Evolutionary conservation across 1,139 yeast species (phyloP), one percentile per base, ranked within the genome.

Genomic region (Nematodospora anomalae): DNA sequence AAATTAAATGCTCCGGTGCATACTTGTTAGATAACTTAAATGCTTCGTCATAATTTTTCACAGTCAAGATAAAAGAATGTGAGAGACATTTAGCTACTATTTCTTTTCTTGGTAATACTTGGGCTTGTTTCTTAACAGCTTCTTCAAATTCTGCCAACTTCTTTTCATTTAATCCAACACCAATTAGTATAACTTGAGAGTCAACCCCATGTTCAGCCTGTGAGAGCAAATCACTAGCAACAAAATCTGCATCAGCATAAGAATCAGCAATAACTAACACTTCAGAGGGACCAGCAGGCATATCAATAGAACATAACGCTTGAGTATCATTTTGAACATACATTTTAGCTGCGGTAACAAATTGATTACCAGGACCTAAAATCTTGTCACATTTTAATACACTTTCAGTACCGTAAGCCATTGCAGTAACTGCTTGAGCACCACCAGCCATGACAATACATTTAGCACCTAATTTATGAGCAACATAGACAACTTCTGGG

Each of bases 241-340:
- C 98, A 62, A 87, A 92, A 52, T 90, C 96, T 11, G 95, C 90
- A 62, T 88, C 96, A 4, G 97, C 88, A 33, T 76, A 57, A 41
- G 71, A 75, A 60, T 92, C 99, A 30, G 97, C 96, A 51, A 92
- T 74, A 12, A 92, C 97, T 45, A 92, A 73, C 11, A 92, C 99
- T 64, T 92, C 99, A 37, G 96, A 85, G 18, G 99, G 99, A 4
- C 99, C 99, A 16, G 99, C 99, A 32, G 99, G 99, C 97, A 92
- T 90, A 62, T 92, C 99, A 51, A 92, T 94, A 23, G 96, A 85
- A 56, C 96, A 94, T 50, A 89, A 70, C 2, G 98, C 97, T 50
- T 83, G 85, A 3, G 97, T 87, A 57, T 92, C 98, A 57, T 94
- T 94, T 53, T 90, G 94, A 31, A 94, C 95, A 58, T 85, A 71